A percentile compares a stretch with the other conserved stretches of the same genome.
phyloP scores from a whole-genome alignment of 441 rosid species.

The Biscutella auriculata region DNA sequence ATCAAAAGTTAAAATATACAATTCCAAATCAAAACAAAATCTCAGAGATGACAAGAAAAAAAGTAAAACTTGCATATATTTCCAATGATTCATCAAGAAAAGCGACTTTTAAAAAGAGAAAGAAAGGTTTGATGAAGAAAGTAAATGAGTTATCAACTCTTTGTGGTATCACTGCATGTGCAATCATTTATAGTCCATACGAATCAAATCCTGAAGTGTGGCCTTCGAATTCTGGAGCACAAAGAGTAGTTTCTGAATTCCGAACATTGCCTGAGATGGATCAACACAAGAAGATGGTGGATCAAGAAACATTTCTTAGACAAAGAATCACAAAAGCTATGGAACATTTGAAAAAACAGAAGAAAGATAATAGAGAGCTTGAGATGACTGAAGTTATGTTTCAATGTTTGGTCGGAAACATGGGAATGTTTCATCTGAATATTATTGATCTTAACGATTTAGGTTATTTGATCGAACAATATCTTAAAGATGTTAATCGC shows the following conservation, averaged over 20 bases:
- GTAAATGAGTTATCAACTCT: constrained; percentile 39
- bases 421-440: constrained; percentile 12
- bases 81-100: constrained; percentile 39
- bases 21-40: not conserved
- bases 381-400: constrained; percentile 37
- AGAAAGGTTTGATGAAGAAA: constrained; percentile 52
- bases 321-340: constrained; percentile 29
- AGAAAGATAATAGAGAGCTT: constrained; percentile 35
- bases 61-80: constrained; percentile 53
- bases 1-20: not conserved
- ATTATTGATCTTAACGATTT: constrained; percentile 34
- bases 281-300: constrained; percentile 44
- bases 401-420: constrained; percentile 25
- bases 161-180: constrained; percentile 41
- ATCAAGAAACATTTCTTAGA: constrained; percentile 33
- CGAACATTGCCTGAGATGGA: constrained; percentile 37
- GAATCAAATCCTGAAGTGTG: constrained; percentile 39
- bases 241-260: constrained; percentile 28
- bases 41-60: constrained; percentile 43
- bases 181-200: constrained; percentile 37
- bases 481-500: constrained; percentile 1
- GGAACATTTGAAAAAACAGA: constrained; percentile 31
- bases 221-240: constrained; percentile 36
- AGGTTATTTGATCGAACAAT: constrained; percentile 14
- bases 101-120: constrained; percentile 45